A percentile compares a stretch with the other conserved stretches of the same genome.
These are phyloP conservation scores for Thielaviopsis punctulata DNA, from an alignment of 2,329 filamentous ascomycete genomes.

Conservation along the genomic window DNA sequence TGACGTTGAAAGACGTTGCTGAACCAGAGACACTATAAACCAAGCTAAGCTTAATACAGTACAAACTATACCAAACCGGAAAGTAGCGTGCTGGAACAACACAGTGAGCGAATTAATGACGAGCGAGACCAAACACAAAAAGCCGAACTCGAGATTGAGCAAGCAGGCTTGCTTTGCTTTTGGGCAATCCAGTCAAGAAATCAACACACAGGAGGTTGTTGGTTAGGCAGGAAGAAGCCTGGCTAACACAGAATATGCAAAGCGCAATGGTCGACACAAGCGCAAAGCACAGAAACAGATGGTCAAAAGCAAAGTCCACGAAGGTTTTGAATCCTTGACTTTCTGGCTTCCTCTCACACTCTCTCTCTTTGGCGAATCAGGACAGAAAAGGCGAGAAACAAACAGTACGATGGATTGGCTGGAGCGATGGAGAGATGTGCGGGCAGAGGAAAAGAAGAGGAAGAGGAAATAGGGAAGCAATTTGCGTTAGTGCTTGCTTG, in stretches of 20 bases:
- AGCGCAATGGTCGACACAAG: neutral
- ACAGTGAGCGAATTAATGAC: neutral
- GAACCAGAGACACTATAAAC: constrained; percentile 18
- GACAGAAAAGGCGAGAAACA: neutral
- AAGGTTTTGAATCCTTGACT: neutral
- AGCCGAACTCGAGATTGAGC: neutral
- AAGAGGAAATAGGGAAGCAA: constrained; percentile 12
- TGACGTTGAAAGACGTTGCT: constrained; percentile 16
- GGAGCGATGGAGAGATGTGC: neutral
- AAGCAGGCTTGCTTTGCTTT: neutral
- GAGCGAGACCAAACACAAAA: neutral
- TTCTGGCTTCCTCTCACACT: too few relatives aligned
- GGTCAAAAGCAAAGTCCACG: constrained; percentile 12
- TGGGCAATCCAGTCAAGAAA: neutral
- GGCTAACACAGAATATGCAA: neutral
- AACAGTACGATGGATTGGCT: neutral
- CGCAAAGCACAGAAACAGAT: constrained; percentile 3
- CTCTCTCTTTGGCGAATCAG: neutral
- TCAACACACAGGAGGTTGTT: neutral
- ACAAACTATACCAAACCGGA: neutral
- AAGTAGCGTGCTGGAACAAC: neutral
- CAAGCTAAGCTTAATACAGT: neutral
- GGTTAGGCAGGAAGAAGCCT: neutral
- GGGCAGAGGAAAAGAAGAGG: constrained; percentile 9
- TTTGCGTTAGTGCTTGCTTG: neutral